Evolutionary conservation across 2,329 filamentous ascomycete species (phyloP).

Genomic region (Hymenoscyphus infarciens): DNA sequence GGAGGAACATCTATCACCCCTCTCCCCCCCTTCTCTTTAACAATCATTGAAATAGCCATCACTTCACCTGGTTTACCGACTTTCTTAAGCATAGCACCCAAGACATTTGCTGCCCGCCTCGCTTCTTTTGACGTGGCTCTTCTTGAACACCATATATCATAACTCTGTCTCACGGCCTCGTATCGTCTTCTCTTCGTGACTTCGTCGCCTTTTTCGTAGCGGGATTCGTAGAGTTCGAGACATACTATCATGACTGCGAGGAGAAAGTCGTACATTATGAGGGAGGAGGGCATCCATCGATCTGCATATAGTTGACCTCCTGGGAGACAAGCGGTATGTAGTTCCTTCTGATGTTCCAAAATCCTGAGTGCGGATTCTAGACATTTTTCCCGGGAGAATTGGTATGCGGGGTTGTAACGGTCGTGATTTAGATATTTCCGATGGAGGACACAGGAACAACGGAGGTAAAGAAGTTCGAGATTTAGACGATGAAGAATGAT

Average conservation of each 20-base stretch:
- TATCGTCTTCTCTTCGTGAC: slow-evolving; percentile 5
- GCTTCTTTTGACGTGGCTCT: slow-evolving; percentile 12
- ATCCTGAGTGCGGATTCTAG: slow-evolving; percentile 46
- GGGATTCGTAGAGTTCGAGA: slow-evolving; percentile 16
- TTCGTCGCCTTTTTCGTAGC: neutral
- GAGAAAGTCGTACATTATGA: slow-evolving; percentile 18
- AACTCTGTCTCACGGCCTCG: slow-evolving; percentile 10
- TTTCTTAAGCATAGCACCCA: slow-evolving; percentile 16
- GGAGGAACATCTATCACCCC: neutral
- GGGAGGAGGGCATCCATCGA: slow-evolving; percentile 18
- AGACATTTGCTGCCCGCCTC: slow-evolving; percentile 13
- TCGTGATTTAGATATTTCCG: slow-evolving; percentile 28
- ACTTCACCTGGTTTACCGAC: slow-evolving; percentile 2
- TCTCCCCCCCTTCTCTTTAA: neutral
- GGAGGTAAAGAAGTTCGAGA: slow-evolving; percentile 16
- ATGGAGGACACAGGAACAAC: slow-evolving; percentile 18
- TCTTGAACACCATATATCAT: slow-evolving; percentile 17
- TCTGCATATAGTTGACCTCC: slow-evolving; percentile 13
- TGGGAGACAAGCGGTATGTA: slow-evolving; percentile 14
- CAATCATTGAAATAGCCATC: neutral
- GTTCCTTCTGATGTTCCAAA: slow-evolving; percentile 42
- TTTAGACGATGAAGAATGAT: slow-evolving; percentile 14
- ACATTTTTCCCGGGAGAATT: slow-evolving; percentile 50
- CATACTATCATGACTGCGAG: slow-evolving; percentile 20
- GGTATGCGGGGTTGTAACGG: slow-evolving; percentile 46